These are phyloP conservation scores for Phytopythium helicoides DNA, from an alignment of 352 stramenopile genomes.

Conservation along the genomic window DNA sequence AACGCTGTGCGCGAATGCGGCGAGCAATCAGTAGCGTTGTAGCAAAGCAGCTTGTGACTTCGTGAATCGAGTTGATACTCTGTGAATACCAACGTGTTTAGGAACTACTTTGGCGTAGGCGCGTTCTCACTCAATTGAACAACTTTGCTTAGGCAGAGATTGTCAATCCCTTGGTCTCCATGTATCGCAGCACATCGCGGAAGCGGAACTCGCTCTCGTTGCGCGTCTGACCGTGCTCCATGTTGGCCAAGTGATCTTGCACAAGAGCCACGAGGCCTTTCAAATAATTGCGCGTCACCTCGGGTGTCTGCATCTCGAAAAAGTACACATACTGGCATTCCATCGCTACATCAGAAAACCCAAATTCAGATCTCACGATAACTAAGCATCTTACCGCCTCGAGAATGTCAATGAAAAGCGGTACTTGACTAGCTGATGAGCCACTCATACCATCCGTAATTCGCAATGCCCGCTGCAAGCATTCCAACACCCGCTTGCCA, in stretches of 20 bases:
- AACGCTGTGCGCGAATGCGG: no score
- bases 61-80: no score
- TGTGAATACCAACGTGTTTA: no score
- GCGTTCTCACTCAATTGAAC: no score
- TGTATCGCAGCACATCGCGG: constrained; percentile 78
- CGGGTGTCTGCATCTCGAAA: constrained; percentile 82
- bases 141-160: no score
- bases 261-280: constrained; percentile 81
- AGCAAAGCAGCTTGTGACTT: no score
- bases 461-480: constrained; percentile 94
- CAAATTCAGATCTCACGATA: constrained; percentile 2
- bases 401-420: constrained; percentile 96
- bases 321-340: constrained; percentile 93
- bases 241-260: constrained; percentile 93
- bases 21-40: no score
- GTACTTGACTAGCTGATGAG: constrained; percentile 81
- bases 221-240: constrained; percentile 64
- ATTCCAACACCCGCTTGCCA: constrained; percentile 94
- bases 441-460: constrained; percentile 90
- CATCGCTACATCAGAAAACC: background rate
- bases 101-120: no score
- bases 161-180: constrained; percentile 31
- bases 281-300: constrained; percentile 74
- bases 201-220: constrained; percentile 85
- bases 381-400: constrained; percentile 60